Percentiles rank a stretch among this genome's conserved stretches.
phyloP scores from a whole-genome alignment of 2,329 filamentous ascomycete genomes.

The Chaetomium sp. region DNA sequence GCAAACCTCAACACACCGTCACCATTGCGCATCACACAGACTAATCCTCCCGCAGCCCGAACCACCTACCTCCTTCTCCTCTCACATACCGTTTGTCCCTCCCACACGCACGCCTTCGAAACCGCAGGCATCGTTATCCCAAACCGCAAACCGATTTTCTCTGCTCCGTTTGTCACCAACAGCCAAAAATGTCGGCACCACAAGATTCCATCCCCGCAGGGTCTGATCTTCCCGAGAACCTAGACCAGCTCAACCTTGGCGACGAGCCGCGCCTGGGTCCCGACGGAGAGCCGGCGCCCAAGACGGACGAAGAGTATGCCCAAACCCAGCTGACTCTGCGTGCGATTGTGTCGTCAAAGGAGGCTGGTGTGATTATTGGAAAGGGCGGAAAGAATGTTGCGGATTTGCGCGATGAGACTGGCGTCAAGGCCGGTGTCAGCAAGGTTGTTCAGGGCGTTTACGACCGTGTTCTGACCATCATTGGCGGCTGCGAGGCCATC shows the following conservation, averaged over 20 bases:
- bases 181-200: slow-evolving; percentile 49
- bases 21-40: background rate
- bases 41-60: background rate
- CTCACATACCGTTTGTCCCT: background rate
- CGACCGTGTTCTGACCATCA: slow-evolving; percentile 93
- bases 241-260: slow-evolving; percentile 61
- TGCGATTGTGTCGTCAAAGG: slow-evolving; percentile 97
- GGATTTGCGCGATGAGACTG: slow-evolving; percentile 92
- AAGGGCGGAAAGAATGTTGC: slow-evolving; percentile 98
- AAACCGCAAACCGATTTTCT: no score
- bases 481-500: slow-evolving; percentile 80
- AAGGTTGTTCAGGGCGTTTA: slow-evolving; percentile 98
- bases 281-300: slow-evolving; percentile 73
- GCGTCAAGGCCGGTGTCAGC: slow-evolving; percentile 95
- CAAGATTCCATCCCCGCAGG: slow-evolving; percentile 54
- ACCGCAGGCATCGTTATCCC: slow-evolving; percentile 2
- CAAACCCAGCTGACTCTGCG: slow-evolving; percentile 87
- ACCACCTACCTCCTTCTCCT: background rate
- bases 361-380: slow-evolving; percentile 97
- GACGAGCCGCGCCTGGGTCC: slow-evolving; percentile 58
- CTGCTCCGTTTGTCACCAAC: background rate
- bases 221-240: slow-evolving; percentile 52
- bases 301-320: slow-evolving; percentile 96
- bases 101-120: background rate
- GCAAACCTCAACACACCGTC: background rate